Evolutionary conservation across 371 early-diverging fungal genomes (phyloP).

Genomic region (Gilbertella persicaria): DNA sequence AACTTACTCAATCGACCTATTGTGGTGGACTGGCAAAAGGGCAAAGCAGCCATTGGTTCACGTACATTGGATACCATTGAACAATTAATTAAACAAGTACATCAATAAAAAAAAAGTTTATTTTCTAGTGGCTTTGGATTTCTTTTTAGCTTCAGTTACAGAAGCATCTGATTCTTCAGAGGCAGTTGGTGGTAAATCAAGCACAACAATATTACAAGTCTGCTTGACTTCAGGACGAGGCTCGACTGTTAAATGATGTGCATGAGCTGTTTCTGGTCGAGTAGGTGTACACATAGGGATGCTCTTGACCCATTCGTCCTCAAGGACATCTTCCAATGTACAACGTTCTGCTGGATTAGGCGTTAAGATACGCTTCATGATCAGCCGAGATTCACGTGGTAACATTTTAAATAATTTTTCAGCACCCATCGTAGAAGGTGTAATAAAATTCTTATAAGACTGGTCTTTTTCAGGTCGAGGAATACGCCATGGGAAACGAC

Average conservation of each 20-base stretch:
- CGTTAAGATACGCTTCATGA: constrained; percentile 51
- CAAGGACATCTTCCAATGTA: constrained; percentile 48
- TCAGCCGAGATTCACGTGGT: constrained; percentile 47
- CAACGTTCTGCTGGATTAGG: constrained; percentile 53
- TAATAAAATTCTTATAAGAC: constrained; percentile 36
- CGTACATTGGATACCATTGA: constrained; percentile 27
- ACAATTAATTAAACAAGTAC: constrained; percentile 21
- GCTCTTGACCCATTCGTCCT: constrained; percentile 58
- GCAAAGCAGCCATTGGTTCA: constrained; percentile 37
- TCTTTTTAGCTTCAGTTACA: constrained; percentile 3
- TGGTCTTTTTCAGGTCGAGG: constrained; percentile 56
- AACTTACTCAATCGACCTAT: constrained; percentile 31
- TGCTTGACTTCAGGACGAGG: constrained; percentile 30
- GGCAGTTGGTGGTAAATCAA: constrained; percentile 6
- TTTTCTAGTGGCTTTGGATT: constrained; percentile 1
- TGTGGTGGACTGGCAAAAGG: constrained; percentile 45
- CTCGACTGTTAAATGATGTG: constrained; percentile 46
- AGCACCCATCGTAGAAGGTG: constrained; percentile 11
- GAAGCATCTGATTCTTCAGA: constrained; percentile 2
- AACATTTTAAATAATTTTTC: constrained; percentile 44
- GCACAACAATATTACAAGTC: constrained; percentile 26
- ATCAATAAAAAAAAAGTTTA: constrained; percentile 2
- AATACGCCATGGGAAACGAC: constrained; percentile 76
- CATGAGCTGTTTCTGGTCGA: constrained; percentile 32
- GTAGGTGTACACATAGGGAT: constrained; percentile 51